These are phyloP conservation scores for Coniochaeta sp. DNA, from an alignment of 2,329 filamentous ascomycete genomes.

Conservation along the genomic window DNA sequence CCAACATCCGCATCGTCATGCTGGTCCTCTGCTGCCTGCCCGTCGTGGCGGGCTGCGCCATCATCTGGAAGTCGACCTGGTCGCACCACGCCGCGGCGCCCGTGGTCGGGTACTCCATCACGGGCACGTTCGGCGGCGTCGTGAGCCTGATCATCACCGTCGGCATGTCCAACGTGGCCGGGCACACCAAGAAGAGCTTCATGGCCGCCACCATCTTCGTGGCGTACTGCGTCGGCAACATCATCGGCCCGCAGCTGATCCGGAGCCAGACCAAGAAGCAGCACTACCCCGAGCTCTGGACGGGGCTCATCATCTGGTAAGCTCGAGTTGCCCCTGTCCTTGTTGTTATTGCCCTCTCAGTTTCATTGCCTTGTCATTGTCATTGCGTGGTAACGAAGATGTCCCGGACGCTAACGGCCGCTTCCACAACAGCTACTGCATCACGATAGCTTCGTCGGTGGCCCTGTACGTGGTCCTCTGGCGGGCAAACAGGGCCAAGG, in stretches of 20 bases:
- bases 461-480: slow-evolving; percentile 52
- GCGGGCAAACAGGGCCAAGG: slow-evolving; percentile 49
- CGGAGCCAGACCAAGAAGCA: slow-evolving; percentile 54
- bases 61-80: slow-evolving; percentile 68
- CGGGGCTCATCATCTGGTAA: slow-evolving; percentile 55
- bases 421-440: slow-evolving; percentile 47
- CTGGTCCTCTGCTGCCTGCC: slow-evolving; percentile 62
- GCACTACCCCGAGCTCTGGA: slow-evolving; percentile 68
- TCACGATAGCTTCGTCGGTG: slow-evolving; percentile 53
- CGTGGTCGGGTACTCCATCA: slow-evolving; percentile 64
- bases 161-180: slow-evolving; percentile 61
- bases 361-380: too few species aligned
- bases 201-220: slow-evolving; percentile 70
- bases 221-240: slow-evolving; percentile 69
- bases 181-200: slow-evolving; percentile 71
- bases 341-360: too few species aligned
- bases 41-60: slow-evolving; percentile 65
- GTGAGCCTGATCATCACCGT: slow-evolving; percentile 50
- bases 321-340: slow-evolving; percentile 9
- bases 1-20: slow-evolving; percentile 58
- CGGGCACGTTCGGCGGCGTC: slow-evolving; percentile 65
- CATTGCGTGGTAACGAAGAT: too few species aligned
- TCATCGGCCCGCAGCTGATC: slow-evolving; percentile 67
- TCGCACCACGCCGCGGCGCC: slow-evolving; percentile 56
- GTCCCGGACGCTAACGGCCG: slow-evolving; percentile 5